These are phyloP conservation scores for Claviceps lovelessii DNA, from an alignment of 2,329 filamentous ascomycete species.

Conservation along the genomic window DNA sequence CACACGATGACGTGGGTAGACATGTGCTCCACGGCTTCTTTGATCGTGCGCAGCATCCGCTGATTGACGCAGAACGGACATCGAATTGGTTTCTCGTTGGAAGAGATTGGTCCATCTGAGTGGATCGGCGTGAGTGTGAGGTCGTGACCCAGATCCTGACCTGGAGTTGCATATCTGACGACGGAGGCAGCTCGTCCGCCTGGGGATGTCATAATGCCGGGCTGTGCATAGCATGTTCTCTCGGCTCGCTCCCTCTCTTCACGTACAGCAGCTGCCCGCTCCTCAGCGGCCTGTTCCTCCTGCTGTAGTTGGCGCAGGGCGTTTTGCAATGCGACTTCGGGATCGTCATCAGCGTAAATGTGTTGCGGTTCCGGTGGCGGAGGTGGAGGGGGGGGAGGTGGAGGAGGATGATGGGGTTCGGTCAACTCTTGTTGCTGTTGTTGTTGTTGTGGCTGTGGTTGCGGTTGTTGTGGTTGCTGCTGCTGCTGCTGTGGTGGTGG, in stretches of 20 bases:
- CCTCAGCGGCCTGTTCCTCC: slow-evolving; percentile 44
- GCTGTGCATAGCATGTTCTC: slow-evolving; percentile 17
- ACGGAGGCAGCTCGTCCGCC: slow-evolving; percentile 16
- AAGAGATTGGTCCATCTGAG: slow-evolving; percentile 30
- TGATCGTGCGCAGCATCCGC: slow-evolving; percentile 44
- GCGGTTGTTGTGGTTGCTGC: background rate
- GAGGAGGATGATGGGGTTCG: slow-evolving; percentile 6
- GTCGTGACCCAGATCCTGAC: slow-evolving; percentile 23
- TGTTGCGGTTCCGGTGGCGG: background rate
- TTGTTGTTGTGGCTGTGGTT: background rate
- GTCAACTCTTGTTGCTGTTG: background rate
- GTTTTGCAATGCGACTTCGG: slow-evolving; percentile 44
- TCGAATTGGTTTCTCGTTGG: slow-evolving; percentile 34
- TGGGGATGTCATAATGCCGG: slow-evolving; percentile 20
- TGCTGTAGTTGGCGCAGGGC: slow-evolving; percentile 44
- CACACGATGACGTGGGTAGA: slow-evolving; percentile 46
- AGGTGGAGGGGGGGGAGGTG: background rate
- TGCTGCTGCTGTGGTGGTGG: slow-evolving; percentile 9
- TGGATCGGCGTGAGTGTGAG: slow-evolving; percentile 42
- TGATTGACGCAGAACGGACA: slow-evolving; percentile 50
- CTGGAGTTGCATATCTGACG: slow-evolving; percentile 20
- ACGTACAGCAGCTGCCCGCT: slow-evolving; percentile 38
- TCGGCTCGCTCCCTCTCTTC: slow-evolving; percentile 38
- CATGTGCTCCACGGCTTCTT: slow-evolving; percentile 48
- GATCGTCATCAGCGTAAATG: slow-evolving; percentile 37